Percentiles rank a stretch among this genome's conserved stretches.
Conservation (phyloP, 495 filamentous ascomycete genomes). For the Tetracladium marchalianum region DNA sequence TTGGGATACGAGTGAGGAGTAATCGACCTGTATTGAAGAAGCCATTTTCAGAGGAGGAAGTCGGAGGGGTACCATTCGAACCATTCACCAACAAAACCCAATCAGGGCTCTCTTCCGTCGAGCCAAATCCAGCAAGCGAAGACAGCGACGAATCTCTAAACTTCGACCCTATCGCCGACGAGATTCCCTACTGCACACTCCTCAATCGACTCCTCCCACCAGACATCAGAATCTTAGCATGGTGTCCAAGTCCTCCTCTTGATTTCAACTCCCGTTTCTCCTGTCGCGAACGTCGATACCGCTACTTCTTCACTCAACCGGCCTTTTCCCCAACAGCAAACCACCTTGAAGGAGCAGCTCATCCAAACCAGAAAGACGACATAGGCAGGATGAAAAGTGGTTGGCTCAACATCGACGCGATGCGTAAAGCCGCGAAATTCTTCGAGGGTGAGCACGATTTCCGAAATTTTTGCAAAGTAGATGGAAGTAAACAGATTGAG, state of each 20-base stretch:
- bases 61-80: constrained; percentile 2
- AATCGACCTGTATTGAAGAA: constrained; percentile 43
- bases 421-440: constrained; percentile 68
- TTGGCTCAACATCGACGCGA: constrained; percentile 71
- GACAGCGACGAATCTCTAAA: constrained; percentile 24
- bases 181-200: constrained; percentile 69
- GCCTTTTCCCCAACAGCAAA: constrained; percentile 56
- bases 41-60: background rate
- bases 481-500: constrained; percentile 72
- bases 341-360: constrained; percentile 6
- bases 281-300: constrained; percentile 79
- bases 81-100: background rate
- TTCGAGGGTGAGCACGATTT: constrained; percentile 87
- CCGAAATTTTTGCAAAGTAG: constrained; percentile 91
- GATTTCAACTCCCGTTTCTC: constrained; percentile 89
- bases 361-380: background rate
- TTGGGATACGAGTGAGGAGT: constrained; percentile 73
- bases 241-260: constrained; percentile 72
- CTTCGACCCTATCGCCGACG: constrained; percentile 71
- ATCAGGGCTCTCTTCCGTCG: constrained; percentile 1
- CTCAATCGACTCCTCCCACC: constrained; percentile 81
- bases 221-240: constrained; percentile 84
- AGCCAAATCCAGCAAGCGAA: constrained; percentile 3
- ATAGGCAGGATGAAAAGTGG: constrained; percentile 24
- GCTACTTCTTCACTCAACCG: constrained; percentile 96